phyloP scores from a whole-genome alignment of 1,284 basidiomycete species.

The Cutaneotrichosporon sp. region DNA sequence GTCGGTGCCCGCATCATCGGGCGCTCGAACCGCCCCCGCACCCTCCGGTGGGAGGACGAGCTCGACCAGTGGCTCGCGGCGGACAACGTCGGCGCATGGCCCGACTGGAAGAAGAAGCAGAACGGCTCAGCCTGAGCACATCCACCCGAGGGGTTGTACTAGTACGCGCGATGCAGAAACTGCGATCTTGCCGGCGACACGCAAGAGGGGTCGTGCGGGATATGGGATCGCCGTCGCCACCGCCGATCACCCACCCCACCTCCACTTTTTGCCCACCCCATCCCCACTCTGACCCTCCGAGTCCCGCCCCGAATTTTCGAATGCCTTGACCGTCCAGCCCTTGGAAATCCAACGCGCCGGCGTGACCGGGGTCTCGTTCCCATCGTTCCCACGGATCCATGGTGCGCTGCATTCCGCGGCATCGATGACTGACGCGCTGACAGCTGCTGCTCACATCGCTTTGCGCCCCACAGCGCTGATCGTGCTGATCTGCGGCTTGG shows the following conservation, averaged over 20 bases:
- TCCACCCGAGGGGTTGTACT: neutral
- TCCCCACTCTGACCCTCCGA: neutral
- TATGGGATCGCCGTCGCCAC: neutral
- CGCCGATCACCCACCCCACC: neutral
- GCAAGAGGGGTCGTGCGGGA: neutral
- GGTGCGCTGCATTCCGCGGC: neutral
- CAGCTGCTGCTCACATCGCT: neutral
- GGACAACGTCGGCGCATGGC: neutral
- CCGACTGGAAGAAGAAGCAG: neutral
- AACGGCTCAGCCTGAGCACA: neutral
- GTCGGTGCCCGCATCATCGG: slow-evolving; percentile 21
- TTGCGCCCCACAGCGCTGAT: neutral
- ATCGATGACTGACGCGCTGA: neutral
- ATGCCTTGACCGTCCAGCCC: neutral
- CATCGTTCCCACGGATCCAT: neutral
- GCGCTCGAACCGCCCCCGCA: neutral
- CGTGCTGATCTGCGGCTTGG: neutral
- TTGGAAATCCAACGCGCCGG: neutral
- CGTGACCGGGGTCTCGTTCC: neutral
- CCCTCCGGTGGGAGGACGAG: slow-evolving; percentile 15
- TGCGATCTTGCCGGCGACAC: neutral
- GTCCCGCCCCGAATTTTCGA: neutral
- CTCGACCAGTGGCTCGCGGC: slow-evolving; percentile 6
- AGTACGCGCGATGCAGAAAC: slow-evolving; percentile 1
- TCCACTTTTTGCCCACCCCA: neutral